phyloP scores from a whole-genome alignment of 2,329 filamentous ascomycete genomes.

The Diaporthe humulicola region DNA sequence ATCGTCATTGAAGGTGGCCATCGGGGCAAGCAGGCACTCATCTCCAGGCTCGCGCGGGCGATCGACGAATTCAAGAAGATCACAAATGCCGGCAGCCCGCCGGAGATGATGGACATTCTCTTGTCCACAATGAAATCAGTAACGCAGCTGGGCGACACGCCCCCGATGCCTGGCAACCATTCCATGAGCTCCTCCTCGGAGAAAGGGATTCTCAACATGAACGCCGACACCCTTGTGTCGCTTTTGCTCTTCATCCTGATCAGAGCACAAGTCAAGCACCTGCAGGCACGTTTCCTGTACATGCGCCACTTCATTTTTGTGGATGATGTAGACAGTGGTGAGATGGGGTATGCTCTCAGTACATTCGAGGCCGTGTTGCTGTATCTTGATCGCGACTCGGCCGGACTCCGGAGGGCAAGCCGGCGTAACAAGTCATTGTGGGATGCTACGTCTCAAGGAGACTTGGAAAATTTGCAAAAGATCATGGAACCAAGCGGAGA shows the following conservation, averaged over 20 bases:
- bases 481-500: constrained; percentile 81
- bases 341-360: constrained; percentile 95
- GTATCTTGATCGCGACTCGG: constrained; percentile 87
- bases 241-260: constrained; percentile 93
- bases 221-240: constrained; percentile 94
- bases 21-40: constrained; percentile 84
- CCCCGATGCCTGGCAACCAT: constrained; percentile 52
- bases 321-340: constrained; percentile 95
- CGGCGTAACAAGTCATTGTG: constrained; percentile 87
- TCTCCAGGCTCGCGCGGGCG: constrained; percentile 80
- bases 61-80: constrained; percentile 94
- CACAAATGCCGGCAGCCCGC: constrained; percentile 80
- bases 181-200: constrained; percentile 56
- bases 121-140: constrained; percentile 86
- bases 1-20: constrained; percentile 85
- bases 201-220: constrained; percentile 71
- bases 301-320: constrained; percentile 98
- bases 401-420: constrained; percentile 85
- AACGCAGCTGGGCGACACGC: constrained; percentile 72
- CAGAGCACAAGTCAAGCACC: constrained; percentile 85
- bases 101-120: constrained; percentile 88
- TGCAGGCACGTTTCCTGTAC: constrained; percentile 91
- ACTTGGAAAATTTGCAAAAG: constrained; percentile 79
- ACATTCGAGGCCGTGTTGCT: constrained; percentile 95
- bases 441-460: constrained; percentile 86